Percentiles rank a stretch among this genome's conserved stretches.
Conservation (phyloP, 1,284 basidiomycete genomes). For the Sanghuangporus weigelae region DNA sequence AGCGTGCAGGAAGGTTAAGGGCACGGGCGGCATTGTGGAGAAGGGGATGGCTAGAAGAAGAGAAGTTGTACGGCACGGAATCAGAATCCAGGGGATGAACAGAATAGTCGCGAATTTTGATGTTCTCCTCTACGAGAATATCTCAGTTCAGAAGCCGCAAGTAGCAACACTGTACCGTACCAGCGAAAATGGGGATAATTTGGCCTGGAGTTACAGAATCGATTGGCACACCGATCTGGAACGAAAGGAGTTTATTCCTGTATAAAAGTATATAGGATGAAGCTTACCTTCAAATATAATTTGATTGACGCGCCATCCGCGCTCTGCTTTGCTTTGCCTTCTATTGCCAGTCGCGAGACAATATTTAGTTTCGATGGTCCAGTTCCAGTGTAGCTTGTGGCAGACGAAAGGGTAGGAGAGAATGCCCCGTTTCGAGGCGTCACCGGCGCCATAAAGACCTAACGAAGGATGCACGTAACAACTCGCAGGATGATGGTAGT, state of each 20-base stretch:
- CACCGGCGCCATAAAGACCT: slow-evolving; percentile 6
- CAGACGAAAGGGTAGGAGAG: slow-evolving; percentile 14
- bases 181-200: slow-evolving; percentile 67
- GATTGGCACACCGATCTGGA: slow-evolving; percentile 60
- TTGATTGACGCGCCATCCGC: slow-evolving; percentile 60
- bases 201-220: slow-evolving; percentile 59
- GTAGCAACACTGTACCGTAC: slow-evolving; percentile 30
- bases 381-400: slow-evolving; percentile 15
- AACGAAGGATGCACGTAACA: not conserved
- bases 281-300: slow-evolving; percentile 68
- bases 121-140: slow-evolving; percentile 58
- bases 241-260: not conserved
- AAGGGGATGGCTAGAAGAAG: slow-evolving; percentile 53
- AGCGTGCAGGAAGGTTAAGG: slow-evolving; percentile 57
- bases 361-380: slow-evolving; percentile 51
- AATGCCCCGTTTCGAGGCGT: slow-evolving; percentile 14
- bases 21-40: slow-evolving; percentile 64
- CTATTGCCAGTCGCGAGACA: slow-evolving; percentile 67
- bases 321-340: slow-evolving; percentile 62
- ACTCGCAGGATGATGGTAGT: not conserved
- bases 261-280: not conserved
- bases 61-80: slow-evolving; percentile 70
- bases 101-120: slow-evolving; percentile 64
- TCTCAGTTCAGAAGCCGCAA: not conserved
- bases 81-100: slow-evolving; percentile 69